Base-by-base conservation (phyloP, 164 flowering plant genomes). In the Chimonanthus salicifolius region DNA sequence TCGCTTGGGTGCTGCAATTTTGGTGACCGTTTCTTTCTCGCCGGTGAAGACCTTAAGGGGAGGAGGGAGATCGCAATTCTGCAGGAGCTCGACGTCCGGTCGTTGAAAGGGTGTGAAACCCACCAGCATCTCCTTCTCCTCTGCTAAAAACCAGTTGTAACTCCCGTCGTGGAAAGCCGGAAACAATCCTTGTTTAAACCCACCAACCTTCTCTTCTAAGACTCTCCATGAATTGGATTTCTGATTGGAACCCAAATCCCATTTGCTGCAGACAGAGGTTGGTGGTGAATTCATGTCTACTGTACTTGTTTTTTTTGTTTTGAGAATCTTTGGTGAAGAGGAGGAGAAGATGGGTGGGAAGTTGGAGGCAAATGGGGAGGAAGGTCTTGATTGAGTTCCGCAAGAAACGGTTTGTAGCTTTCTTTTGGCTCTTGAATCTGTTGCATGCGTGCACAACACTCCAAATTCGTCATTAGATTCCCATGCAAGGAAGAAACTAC, bases 51-150 rank as follows among this genome's bases (percentile, higher is more conserved):
- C 33, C 70, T 73, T 73, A 43, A 44, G n/a, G 7, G 77, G 77
- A 2, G 72, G 72, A 4, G 77, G 77, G 48, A 74, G 77, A 46
- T 74, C 77, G 49, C 72, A 74, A 43, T 74, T 74, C 60, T 69
- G 72, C 21, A 74, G 62, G 16, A 70, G 77, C 16, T 74, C 72
- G 50, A 65, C 20, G 43, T 21, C 33, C 4, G 63, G 45, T 5
- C 75, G 49, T 49, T 50, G 62, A 33, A 69, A 73, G 54, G 65
- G 11, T 10, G 7, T 65, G 11, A 65, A 65, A 73, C 69, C 47
- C 75, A 73, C 65, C 69, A 64, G 49, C 63, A 64, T 49, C 45
- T 65, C 69, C 49, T 72, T 64, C 62, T 51, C 75, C 65, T 63
- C 47, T 4, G 64, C 49, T 8, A 62, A 49, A 47, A 71, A n/a